Percentiles rank a stretch among this genome's conserved stretches.
phyloP scores from a whole-genome alignment of 129 eudicot species.

The Saussurea involucrata region DNA sequence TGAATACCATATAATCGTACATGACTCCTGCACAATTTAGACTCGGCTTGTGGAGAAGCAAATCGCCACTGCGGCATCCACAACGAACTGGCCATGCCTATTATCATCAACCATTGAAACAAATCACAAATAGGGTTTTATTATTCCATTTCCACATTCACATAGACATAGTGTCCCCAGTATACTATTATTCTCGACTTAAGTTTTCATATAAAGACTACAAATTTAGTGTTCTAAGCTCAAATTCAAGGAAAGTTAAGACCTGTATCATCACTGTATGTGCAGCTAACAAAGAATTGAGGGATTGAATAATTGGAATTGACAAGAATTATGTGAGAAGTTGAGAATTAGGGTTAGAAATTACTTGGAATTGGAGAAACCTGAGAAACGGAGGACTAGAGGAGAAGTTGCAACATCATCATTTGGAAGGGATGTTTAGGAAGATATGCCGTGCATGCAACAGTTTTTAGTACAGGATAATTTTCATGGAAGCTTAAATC shows the following conservation, averaged over 20 bases:
- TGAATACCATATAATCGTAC: conserved; percentile 20
- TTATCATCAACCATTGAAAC: background rate
- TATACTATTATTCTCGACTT: background rate
- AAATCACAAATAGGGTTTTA: background rate
- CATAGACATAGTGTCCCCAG: background rate
- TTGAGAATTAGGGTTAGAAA: conserved; percentile 13
- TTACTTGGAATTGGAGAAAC: conserved; percentile 21
- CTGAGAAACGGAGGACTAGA: background rate
- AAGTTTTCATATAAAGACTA: background rate
- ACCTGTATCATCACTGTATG: background rate
- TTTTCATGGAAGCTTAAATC: background rate
- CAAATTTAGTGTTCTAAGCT: background rate
- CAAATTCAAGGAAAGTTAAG: background rate
- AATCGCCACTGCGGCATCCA: conserved; percentile 26
- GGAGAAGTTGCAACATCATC: background rate
- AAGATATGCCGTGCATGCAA: background rate
- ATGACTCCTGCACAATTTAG: conserved; percentile 13
- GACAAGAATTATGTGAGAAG: background rate
- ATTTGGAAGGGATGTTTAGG: background rate
- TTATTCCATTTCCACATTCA: background rate
- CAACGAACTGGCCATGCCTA: conserved; percentile 44
- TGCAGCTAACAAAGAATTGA: background rate
- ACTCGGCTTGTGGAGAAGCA: conserved; percentile 17
- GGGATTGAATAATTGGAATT: background rate
- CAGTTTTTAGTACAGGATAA: background rate